Base-by-base conservation (phyloP, 106 monocot species). In the Xerophyta viscosa region DNA sequence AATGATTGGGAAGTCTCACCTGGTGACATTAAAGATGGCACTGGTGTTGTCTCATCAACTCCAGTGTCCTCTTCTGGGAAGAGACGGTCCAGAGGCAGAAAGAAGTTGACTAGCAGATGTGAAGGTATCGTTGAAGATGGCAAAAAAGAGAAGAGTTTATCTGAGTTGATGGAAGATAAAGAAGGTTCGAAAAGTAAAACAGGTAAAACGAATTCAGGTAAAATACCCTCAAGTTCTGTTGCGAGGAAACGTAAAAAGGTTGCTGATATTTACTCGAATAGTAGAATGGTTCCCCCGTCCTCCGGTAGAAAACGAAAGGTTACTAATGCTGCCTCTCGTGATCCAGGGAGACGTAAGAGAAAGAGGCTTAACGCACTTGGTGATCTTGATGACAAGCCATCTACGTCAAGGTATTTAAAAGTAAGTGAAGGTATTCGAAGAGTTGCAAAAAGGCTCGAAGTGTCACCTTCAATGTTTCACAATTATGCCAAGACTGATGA, bases 371-470 rank as follows among this genome's bases (percentile, higher is more conserved):
- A 66, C n/a, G 36, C 45, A 2, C 66, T n/a, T n/a, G n/a, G n/a
- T n/a, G n/a, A n/a, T n/a, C n/a, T n/a, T n/a, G n/a, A n/a, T n/a
- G n/a, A n/a, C n/a, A n/a, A n/a, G n/a, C n/a, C n/a, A n/a, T n/a
- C n/a, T n/a, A n/a, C n/a, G n/a, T n/a, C n/a, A n/a, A n/a, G 31
- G 57, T 65, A 67, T 41, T 65, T 68, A 13, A 77, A 61, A 28
- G 46, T 82, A 48, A 72, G 77, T n/a, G 71, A 82, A 57, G 60
- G 72, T 56, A 69, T 77, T 41, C 52, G 62, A 29, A 50, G 68
- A 55, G 64, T 71, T 44, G 71, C 66, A 39, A 66, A 54, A 27
- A 67, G 68, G 63, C 46, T 76, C 41, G 53, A 56, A 30, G n/a
- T 56, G 20, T 72, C 68, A 29, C 42, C 69, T 20, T 41, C 52